These are phyloP conservation scores for Eudorina sp. DNA, from an alignment of 139 green algal species.

Conservation along the genomic window DNA sequence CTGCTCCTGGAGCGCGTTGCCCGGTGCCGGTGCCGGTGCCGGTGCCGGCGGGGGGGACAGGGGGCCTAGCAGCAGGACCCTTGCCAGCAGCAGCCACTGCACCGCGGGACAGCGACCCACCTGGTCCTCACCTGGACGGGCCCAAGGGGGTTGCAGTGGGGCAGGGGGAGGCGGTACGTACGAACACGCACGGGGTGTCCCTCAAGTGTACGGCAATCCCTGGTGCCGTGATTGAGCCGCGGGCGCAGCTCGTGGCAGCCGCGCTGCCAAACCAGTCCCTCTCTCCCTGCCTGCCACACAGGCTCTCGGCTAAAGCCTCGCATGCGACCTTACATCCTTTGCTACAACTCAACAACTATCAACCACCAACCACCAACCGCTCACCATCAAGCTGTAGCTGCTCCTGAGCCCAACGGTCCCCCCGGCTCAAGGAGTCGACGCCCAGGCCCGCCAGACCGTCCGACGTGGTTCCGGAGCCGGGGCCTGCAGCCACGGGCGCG, in stretches of 20 bases:
- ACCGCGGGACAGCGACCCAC: constrained; percentile 58
- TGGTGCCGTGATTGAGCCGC: too few relatives aligned
- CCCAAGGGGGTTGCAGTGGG: too few relatives aligned
- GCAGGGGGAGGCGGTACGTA: too few relatives aligned
- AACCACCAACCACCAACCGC: background rate
- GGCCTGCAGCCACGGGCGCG: too few relatives aligned
- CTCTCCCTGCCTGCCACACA: too few relatives aligned
- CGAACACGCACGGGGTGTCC: too few relatives aligned
- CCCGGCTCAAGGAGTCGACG: background rate
- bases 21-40: constrained; percentile 13
- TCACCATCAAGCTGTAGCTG: constrained; percentile 79
- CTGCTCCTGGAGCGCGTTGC: background rate
- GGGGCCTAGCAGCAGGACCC: constrained; percentile 60
- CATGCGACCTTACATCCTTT: too few relatives aligned
- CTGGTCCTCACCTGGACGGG: constrained; percentile 74
- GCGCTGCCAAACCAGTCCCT: too few relatives aligned
- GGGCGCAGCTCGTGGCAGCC: too few relatives aligned
- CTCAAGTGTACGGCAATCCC: too few relatives aligned
- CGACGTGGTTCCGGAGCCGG: background rate
- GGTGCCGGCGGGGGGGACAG: background rate
- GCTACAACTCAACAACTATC: background rate
- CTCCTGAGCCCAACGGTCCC: constrained; percentile 62
- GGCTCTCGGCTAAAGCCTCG: too few relatives aligned
- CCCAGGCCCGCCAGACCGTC: constrained; percentile 36
- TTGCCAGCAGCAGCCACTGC: constrained; percentile 86